Percentiles rank a stretch among this genome's conserved stretches.
phyloP scores from a whole-genome alignment of 106 monocot species.

The Apostasia ramifera region DNA sequence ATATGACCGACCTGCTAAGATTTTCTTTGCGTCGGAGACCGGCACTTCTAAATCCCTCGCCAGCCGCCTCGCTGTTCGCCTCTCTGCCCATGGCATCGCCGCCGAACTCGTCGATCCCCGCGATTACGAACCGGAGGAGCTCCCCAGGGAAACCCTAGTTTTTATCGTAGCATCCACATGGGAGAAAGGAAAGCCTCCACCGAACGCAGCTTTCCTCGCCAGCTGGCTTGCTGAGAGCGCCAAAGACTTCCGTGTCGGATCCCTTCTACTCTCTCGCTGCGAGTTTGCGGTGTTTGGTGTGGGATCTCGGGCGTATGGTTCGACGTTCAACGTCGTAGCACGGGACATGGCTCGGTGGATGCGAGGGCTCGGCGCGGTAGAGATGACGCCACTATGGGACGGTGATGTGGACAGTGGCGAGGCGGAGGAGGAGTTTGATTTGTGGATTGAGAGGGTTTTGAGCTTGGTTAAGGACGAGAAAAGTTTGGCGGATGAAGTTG shows the following conservation, averaged over 20 bases:
- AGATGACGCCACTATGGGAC: conserved; percentile 49
- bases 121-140: conserved; percentile 81
- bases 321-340: conserved; percentile 56
- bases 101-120: conserved; percentile 68
- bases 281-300: conserved; percentile 87
- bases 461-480: conserved; percentile 42
- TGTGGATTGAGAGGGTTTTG: conserved; percentile 54
- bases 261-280: conserved; percentile 46
- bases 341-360: conserved; percentile 62
- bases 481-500: conserved; percentile 17
- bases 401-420: conserved; percentile 76
- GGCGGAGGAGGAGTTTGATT: conserved; percentile 41
- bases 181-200: conserved; percentile 68
- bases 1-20: conserved; percentile 26
- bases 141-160: conserved; percentile 58
- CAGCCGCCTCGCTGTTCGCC: conserved; percentile 29
- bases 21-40: conserved; percentile 76
- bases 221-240: conserved; percentile 81
- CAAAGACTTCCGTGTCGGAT: conserved; percentile 80
- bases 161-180: conserved; percentile 76
- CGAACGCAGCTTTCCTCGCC: conserved; percentile 52
- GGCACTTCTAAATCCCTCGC: conserved; percentile 76
- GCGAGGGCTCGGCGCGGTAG: conserved; percentile 70
- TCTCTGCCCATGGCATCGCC: conserved; percentile 29
- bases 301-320: conserved; percentile 66